Percentiles rank a stretch among this genome's conserved stretches.
Conservation (phyloP, 805 yeast species). For the Yamadazyma nakazawae region DNA sequence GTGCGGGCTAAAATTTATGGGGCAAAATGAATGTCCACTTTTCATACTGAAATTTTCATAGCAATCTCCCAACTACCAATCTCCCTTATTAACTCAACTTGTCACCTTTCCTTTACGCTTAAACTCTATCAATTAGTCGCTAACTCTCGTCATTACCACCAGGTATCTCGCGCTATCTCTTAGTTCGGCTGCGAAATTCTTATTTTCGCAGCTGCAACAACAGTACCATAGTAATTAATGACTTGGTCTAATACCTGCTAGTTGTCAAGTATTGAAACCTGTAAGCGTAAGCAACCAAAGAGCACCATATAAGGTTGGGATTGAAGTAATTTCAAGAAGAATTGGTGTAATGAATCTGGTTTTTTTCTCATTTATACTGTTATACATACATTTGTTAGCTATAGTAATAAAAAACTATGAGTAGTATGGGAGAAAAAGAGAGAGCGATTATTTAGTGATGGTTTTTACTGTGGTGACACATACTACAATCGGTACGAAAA, state of each 20-base stretch:
- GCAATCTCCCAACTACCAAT: not conserved
- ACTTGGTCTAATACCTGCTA: not conserved
- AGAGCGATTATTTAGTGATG: constrained; percentile 9
- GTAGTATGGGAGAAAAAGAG: constrained; percentile 5
- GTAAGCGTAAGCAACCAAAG: not conserved
- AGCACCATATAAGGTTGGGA: not conserved
- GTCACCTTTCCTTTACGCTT: not conserved
- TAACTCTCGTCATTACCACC: not conserved
- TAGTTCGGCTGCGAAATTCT: constrained; percentile 3
- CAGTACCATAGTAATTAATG: not conserved
- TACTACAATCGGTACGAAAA: constrained; percentile 10
- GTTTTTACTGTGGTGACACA: constrained; percentile 11
- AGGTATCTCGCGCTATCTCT: not conserved
- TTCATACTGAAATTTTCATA: not conserved
- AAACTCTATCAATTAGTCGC: not conserved
- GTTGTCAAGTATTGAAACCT: not conserved
- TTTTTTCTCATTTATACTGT: not conserved
- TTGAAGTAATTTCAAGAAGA: not conserved
- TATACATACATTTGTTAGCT: constrained; percentile 7
- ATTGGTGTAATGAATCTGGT: not conserved
- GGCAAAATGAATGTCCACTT: constrained; percentile 4
- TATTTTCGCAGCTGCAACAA: constrained; percentile 8
- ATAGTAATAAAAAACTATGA: constrained; percentile 1
- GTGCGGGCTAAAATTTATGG: constrained; percentile 1
- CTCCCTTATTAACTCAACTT: not conserved